Conservation (phyloP, 2,329 filamentous ascomycete species). For the Fusarium paranaense region DNA sequence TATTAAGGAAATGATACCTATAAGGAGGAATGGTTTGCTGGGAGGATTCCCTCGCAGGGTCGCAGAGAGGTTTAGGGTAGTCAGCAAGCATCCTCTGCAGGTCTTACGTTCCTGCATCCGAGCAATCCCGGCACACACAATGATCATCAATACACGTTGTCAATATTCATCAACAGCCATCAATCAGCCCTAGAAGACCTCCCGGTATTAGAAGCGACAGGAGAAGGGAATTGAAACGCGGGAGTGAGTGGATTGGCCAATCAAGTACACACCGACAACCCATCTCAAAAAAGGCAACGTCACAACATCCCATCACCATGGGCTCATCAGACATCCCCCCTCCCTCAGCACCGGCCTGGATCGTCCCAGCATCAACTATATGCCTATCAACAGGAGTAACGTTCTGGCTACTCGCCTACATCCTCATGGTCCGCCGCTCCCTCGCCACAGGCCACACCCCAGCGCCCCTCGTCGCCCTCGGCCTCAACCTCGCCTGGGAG, state of each 20-base stretch:
- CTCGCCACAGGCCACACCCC: constrained; percentile 60
- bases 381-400: constrained; percentile 52
- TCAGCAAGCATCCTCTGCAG: background rate
- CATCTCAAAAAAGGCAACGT: constrained; percentile 2
- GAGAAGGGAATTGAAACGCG: background rate
- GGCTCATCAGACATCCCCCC: constrained; percentile 55
- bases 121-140: background rate
- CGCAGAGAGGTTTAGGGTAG: background rate
- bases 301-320: constrained; percentile 44
- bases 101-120: background rate
- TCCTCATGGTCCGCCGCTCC: constrained; percentile 60
- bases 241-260: background rate
- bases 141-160: background rate
- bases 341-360: constrained; percentile 50
- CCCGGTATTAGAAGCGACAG: background rate
- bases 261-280: background rate
- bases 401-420: constrained; percentile 58
- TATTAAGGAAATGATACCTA: background rate
- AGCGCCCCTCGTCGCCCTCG: constrained; percentile 61
- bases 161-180: background rate
- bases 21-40: background rate
- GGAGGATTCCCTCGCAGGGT: background rate
- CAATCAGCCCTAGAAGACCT: background rate
- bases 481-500: constrained; percentile 65
- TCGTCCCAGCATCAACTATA: constrained; percentile 50